phyloP scores from a whole-genome alignment of 495 filamentous ascomycete species.

The Diplogelasinospora grovesii region DNA sequence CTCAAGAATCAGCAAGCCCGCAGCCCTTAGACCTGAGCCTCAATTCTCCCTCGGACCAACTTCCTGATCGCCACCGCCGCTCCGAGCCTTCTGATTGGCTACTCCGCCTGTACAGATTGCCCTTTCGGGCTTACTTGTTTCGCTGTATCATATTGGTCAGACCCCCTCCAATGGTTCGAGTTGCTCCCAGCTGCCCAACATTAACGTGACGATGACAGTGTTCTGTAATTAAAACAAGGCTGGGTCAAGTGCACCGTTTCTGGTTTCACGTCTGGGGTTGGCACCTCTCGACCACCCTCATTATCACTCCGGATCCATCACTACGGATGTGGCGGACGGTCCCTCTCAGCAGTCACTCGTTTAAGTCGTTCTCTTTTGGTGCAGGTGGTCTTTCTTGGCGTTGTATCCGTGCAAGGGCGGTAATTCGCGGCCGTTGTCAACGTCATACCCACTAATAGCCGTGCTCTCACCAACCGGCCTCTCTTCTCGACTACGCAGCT shows the following conservation, averaged over 20 bases:
- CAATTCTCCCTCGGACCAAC: constrained; percentile 12
- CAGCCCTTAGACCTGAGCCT: constrained; percentile 23
- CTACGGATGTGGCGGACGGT: neutral
- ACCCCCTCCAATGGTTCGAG: constrained; percentile 30
- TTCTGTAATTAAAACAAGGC: constrained; percentile 29
- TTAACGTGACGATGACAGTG: constrained; percentile 28
- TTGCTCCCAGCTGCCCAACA: constrained; percentile 12
- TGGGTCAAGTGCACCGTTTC: no score
- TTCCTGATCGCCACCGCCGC: constrained; percentile 14
- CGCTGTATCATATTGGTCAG: constrained; percentile 49
- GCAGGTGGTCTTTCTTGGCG: neutral
- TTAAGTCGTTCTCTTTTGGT: constrained; percentile 12
- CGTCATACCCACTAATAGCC: no score
- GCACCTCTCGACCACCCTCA: no score
- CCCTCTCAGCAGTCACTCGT: constrained; percentile 25
- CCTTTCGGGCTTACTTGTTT: constrained; percentile 14
- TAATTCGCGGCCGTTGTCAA: no score
- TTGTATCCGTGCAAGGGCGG: no score
- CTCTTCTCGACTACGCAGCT: neutral
- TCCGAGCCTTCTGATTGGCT: constrained; percentile 21
- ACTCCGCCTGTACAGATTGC: constrained; percentile 26
- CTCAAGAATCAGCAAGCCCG: constrained; percentile 11
- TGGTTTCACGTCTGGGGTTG: no score
- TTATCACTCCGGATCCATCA: neutral
- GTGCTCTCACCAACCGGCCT: no score